These are phyloP conservation scores for Talaromyces adpressus DNA, from an alignment of 495 filamentous ascomycete genomes.

Conservation along the genomic window DNA sequence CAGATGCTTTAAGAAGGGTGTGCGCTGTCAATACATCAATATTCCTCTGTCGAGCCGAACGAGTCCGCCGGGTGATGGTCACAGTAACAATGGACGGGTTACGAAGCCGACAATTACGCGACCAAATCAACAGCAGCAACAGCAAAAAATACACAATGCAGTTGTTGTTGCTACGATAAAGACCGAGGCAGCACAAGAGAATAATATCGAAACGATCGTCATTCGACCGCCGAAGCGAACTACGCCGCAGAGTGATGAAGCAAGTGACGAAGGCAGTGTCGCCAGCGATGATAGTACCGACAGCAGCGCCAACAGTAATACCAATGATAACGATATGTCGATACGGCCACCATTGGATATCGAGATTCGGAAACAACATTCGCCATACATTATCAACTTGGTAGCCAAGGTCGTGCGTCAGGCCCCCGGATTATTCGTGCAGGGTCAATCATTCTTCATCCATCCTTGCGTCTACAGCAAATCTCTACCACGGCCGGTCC, in stretches of 20 bases:
- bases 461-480: constrained; percentile 28
- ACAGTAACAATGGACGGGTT: neutral
- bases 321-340: neutral
- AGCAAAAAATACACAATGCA: too few relatives aligned
- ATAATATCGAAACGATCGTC: neutral
- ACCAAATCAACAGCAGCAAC: neutral
- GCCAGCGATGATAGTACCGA: neutral
- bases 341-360: constrained; percentile 12
- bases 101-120: neutral
- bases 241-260: neutral
- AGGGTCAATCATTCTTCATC: constrained; percentile 23
- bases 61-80: neutral
- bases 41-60: constrained; percentile 13
- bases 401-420: constrained; percentile 17
- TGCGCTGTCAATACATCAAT: constrained; percentile 31
- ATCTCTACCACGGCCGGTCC: constrained; percentile 21
- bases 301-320: neutral
- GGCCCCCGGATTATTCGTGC: constrained; percentile 15
- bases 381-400: constrained; percentile 14
- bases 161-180: neutral
- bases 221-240: neutral
- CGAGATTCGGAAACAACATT: constrained; percentile 24
- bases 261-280: neutral
- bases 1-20: constrained; percentile 26
- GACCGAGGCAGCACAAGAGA: neutral